phyloP scores from a whole-genome alignment of 306 rosid species.

The Senna siamea region DNA sequence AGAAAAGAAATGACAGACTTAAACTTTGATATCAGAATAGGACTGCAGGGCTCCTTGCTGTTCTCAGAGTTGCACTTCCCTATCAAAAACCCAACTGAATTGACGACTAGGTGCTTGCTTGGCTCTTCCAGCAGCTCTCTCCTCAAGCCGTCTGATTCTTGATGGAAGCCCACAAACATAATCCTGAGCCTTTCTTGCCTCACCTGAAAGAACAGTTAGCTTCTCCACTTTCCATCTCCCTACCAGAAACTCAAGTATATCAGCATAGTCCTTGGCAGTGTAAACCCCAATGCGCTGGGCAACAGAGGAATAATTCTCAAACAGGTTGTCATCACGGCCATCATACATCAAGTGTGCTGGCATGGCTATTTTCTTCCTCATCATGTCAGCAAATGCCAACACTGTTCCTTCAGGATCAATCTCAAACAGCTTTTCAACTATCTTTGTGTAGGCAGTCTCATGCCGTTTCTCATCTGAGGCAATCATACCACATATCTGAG shows the following conservation, averaged over 20 bases:
- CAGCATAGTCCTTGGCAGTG: conserved; percentile 92
- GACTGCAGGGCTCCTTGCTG: conserved; percentile 24
- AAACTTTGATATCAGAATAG: conserved; percentile 18
- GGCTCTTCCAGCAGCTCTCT: conserved; percentile 73
- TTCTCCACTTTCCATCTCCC: conserved; percentile 82
- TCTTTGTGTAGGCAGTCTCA: conserved; percentile 91
- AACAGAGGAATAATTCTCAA: conserved; percentile 73
- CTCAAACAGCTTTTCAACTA: conserved; percentile 83
- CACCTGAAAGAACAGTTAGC: conserved; percentile 71
- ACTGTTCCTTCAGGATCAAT: conserved; percentile 84
- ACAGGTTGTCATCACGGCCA: conserved; percentile 74
- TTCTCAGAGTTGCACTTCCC: conserved; percentile 68
- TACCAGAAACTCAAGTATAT: conserved; percentile 83
- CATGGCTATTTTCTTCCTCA: conserved; percentile 91
- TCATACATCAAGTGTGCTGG: conserved; percentile 95
- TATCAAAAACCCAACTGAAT: conserved; percentile 83
- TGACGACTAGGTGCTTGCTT: conserved; percentile 51
- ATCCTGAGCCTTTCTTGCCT: conserved; percentile 84
- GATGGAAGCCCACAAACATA: conserved; percentile 79
- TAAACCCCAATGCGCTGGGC: conserved; percentile 89
- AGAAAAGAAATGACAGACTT: conserved; percentile 36
- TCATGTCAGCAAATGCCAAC: conserved; percentile 84
- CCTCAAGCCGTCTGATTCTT: conserved; percentile 84
- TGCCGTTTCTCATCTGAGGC: conserved; percentile 95
- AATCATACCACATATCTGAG: conserved; percentile 87